Base-by-base conservation (phyloP, 2,329 filamentous ascomycete species). In the Colletotrichum tropicicola region DNA sequence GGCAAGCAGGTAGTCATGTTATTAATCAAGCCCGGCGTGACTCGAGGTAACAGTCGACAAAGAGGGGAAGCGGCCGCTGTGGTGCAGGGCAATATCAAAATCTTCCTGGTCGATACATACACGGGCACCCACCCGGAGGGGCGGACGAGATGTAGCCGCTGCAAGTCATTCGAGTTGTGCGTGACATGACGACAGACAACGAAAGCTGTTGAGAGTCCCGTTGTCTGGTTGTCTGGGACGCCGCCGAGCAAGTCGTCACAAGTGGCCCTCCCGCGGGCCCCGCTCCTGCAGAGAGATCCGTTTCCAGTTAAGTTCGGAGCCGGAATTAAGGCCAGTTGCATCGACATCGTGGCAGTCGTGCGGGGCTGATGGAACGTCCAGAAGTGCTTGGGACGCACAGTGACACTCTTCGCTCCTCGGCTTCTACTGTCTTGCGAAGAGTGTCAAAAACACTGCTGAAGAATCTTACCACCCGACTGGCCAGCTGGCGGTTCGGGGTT, bases 81-180 rank as follows among this genome's bases (percentile, higher is more conserved):
- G 35, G 15, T 48, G 41, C 48, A 64, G 30, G n/a, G 27, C 2
- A 41, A 10, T 48, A 59, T 37, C 8, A 47, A 41, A 59, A 28
- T 59, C 41, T 59, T 53, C 25, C 41, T 39, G 23, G 55, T 65
- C 47, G 13, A 35, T 54, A 37, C 56, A 55, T 60, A 45, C 12
- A 52, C 27, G 60, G n/a, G 19, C 39, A 59, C 21, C 47, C 60
- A 47, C 30, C 49, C 47, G 55, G 39, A 44, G 39, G 59, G 60
- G 30, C 35, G 32, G 28, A 53, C 30, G 48, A 64, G 30, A 55
- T 25, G 49, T 65, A 61, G 57, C 57, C 44, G 61, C 61, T 65
- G 61, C 61, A 65, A 61, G 61, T 65, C 61, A 65, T 65, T 61
- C 61, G 57, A 60, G 43, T 55, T 43, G 43, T 55, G 49, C 48